A percentile compares a stretch with the other conserved stretches of the same genome.
Conservation (phyloP, 2,329 filamentous ascomycete genomes). For the Penicillium sumatraense region DNA sequence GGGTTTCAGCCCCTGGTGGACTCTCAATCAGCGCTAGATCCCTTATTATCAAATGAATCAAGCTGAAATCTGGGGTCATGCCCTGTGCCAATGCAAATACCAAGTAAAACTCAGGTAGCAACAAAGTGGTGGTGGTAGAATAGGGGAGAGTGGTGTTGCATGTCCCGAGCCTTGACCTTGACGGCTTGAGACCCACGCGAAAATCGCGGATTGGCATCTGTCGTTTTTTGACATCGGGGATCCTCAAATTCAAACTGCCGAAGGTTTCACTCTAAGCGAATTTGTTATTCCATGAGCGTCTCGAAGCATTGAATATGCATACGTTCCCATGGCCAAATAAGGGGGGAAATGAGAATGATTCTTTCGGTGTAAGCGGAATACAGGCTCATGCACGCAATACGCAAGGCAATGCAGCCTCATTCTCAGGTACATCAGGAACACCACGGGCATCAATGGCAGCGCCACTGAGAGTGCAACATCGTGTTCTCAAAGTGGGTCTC, state of each 20-base stretch:
- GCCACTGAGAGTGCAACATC: constrained; percentile 1
- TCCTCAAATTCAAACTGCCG: neutral
- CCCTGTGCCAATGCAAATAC: neutral
- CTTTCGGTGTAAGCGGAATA: constrained; percentile 4
- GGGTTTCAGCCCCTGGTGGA: neutral
- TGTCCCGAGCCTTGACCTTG: neutral
- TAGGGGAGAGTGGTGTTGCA: neutral
- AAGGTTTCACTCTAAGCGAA: constrained; percentile 1
- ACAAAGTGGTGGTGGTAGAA: neutral
- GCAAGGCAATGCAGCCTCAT: neutral
- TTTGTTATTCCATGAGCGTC: neutral
- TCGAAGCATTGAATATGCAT: neutral
- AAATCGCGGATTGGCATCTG: constrained; percentile 2
- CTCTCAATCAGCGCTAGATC: neutral
- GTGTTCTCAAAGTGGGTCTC: constrained; percentile 13
- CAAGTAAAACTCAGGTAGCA: neutral
- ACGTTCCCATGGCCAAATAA: neutral
- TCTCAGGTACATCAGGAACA: neutral
- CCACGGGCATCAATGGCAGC: neutral
- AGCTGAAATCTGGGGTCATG: neutral
- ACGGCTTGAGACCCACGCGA: constrained; percentile 3
- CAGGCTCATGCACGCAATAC: neutral
- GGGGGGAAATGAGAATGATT: too few species aligned
- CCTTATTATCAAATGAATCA: neutral
- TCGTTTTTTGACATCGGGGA: neutral